A percentile compares a stretch with the other conserved stretches of the same genome.
Conservation (phyloP, 176 grass and related monocot species). For the Oryza glaberrima region DNA sequence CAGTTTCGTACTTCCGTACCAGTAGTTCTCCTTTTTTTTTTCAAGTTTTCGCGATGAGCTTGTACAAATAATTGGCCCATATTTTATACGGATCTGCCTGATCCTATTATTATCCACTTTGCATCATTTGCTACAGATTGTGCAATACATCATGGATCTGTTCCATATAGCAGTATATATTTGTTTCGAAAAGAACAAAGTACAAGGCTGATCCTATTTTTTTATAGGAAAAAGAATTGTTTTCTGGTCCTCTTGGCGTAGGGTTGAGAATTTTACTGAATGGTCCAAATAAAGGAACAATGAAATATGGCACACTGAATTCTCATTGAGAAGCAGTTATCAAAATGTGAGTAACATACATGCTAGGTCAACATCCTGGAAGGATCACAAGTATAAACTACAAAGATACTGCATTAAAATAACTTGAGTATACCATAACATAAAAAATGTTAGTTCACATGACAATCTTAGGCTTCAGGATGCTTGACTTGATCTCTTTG, state of each 20-base stretch:
- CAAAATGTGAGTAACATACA: neutral
- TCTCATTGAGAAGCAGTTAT: constrained; percentile 8
- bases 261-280: neutral
- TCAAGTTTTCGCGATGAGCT: neutral
- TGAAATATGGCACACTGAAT: neutral
- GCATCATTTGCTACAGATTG: neutral
- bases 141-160: neutral
- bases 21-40: neutral
- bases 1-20: neutral
- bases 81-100: neutral
- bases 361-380: constrained; percentile 35
- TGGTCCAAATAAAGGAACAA: neutral
- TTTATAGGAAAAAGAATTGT: neutral
- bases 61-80: neutral
- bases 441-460: constrained; percentile 61
- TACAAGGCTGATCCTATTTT: neutral
- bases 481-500: constrained; percentile 93
- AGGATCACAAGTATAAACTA: constrained; percentile 8
- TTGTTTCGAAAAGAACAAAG: neutral
- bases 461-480: constrained; percentile 94
- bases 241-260: neutral
- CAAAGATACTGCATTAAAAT: constrained; percentile 18
- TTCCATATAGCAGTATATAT: neutral
- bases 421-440: constrained; percentile 16
- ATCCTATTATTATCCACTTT: too few species aligned